Conservation (phyloP, 2,329 filamentous ascomycete species). For the Thielaviopsis ethacetica region DNA sequence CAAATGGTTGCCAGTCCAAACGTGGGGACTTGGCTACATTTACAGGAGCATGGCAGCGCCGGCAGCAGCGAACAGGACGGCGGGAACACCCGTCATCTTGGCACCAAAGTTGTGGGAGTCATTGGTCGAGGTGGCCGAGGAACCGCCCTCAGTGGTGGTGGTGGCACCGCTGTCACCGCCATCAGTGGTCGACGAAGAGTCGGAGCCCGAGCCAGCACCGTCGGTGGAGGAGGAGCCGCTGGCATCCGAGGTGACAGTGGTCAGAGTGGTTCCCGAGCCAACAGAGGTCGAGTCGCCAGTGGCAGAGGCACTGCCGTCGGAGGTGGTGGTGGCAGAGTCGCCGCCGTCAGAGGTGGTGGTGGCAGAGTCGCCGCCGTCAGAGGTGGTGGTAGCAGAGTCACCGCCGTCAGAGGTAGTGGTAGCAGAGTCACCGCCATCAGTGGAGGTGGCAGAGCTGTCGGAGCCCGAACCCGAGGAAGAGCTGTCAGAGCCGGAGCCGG, state of each 20-base stretch:
- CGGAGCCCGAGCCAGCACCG: constrained; percentile 14
- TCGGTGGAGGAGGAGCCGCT: constrained; percentile 15
- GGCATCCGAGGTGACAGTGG: constrained; percentile 14
- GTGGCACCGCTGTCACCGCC: constrained; percentile 11
- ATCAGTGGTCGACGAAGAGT: background rate
- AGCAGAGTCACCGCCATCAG: constrained; percentile 9
- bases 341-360: constrained; percentile 3
- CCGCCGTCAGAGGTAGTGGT: constrained; percentile 1
- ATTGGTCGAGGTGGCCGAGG: constrained; percentile 14
- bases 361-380: background rate
- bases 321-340: constrained; percentile 7
- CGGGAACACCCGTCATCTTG: constrained; percentile 27
- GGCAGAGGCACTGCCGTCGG: constrained; percentile 7
- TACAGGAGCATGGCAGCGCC: constrained; percentile 34
- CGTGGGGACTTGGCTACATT: constrained; percentile 12
- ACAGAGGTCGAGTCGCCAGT: constrained; percentile 6
- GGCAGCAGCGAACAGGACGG: constrained; percentile 31
- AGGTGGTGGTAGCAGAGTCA: constrained; percentile 11
- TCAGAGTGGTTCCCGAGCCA: constrained; percentile 13
- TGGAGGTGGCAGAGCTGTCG: background rate
- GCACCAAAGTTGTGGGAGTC: constrained; percentile 18
- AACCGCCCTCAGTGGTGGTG: constrained; percentile 16
- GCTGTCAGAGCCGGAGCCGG: constrained; percentile 2
- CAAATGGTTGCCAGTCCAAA: no score
- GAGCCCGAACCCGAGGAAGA: constrained; percentile 1